Conservation (phyloP, 805 yeast species). For the Spathaspora gorwiae region DNA sequence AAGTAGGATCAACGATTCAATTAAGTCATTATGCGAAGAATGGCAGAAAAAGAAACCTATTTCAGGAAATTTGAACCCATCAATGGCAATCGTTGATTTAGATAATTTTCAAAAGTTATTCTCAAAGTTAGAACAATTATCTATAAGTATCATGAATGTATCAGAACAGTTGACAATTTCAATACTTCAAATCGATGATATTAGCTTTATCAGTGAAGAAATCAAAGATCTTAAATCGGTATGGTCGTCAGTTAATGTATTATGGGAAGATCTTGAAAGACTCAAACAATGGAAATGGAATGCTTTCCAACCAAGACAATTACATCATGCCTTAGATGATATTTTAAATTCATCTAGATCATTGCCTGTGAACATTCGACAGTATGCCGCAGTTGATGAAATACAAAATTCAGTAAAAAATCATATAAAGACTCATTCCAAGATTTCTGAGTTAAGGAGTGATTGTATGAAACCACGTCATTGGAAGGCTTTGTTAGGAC, state of each 20-base stretch:
- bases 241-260: constrained; percentile 56
- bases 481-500: constrained; percentile 49
- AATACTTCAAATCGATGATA: constrained; percentile 18
- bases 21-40: constrained; percentile 24
- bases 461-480: constrained; percentile 62
- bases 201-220: constrained; percentile 41
- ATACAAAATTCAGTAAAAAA: constrained; percentile 45
- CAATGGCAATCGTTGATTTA: constrained; percentile 39
- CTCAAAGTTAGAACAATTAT: neutral
- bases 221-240: constrained; percentile 52
- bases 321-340: constrained; percentile 49
- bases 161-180: constrained; percentile 30
- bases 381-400: constrained; percentile 63
- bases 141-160: constrained; percentile 22
- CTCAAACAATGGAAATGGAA: constrained; percentile 47
- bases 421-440: constrained; percentile 31
- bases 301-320: constrained; percentile 37
- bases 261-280: constrained; percentile 45
- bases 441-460: constrained; percentile 46
- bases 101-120: constrained; percentile 16
- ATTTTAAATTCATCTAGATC: constrained; percentile 42
- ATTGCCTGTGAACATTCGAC: constrained; percentile 57
- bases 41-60: constrained; percentile 52
- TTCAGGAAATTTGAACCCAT: constrained; percentile 38
- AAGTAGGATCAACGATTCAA: constrained; percentile 26